Percentiles rank a stretch among this genome's conserved stretches.
Conservation (phyloP, 768 basidiomycete genomes). For the Termitomyces sp. region DNA sequence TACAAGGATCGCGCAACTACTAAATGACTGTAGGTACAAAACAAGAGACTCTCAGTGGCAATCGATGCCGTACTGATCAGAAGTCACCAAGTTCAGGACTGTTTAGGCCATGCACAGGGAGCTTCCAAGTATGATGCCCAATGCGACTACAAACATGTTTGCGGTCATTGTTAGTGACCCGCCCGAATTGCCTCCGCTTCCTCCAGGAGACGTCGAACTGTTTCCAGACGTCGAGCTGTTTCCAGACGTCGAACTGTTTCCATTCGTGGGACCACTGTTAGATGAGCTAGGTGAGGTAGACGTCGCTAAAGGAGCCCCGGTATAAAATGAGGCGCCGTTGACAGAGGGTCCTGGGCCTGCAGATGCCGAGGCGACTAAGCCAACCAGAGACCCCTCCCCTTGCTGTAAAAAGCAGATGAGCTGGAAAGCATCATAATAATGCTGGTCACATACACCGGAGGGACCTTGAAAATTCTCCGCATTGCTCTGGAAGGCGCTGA, state of each 20-base stretch:
- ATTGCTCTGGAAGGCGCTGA: constrained; percentile 27
- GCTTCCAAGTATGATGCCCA: constrained; percentile 1
- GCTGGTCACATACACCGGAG: constrained; percentile 27
- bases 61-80: neutral
- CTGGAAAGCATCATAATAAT: neutral
- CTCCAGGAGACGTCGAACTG: neutral
- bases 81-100: neutral
- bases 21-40: neutral
- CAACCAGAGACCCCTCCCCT: constrained; percentile 35
- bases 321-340: constrained; percentile 25
- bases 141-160: neutral
- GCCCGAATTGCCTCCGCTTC: neutral
- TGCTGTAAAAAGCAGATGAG: constrained; percentile 23
- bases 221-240: too few species aligned
- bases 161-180: neutral
- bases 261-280: neutral
- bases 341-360: constrained; percentile 34
- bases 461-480: constrained; percentile 25
- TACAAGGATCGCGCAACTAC: neutral
- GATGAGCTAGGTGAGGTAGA: constrained; percentile 4
- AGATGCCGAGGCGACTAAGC: constrained; percentile 44
- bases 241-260: neutral
- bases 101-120: neutral
- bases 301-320: constrained; percentile 17
- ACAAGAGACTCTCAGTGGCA: neutral